These are phyloP conservation scores for Staphylotrichum tortipilum DNA, from an alignment of 495 filamentous ascomycete genomes.

Conservation along the genomic window DNA sequence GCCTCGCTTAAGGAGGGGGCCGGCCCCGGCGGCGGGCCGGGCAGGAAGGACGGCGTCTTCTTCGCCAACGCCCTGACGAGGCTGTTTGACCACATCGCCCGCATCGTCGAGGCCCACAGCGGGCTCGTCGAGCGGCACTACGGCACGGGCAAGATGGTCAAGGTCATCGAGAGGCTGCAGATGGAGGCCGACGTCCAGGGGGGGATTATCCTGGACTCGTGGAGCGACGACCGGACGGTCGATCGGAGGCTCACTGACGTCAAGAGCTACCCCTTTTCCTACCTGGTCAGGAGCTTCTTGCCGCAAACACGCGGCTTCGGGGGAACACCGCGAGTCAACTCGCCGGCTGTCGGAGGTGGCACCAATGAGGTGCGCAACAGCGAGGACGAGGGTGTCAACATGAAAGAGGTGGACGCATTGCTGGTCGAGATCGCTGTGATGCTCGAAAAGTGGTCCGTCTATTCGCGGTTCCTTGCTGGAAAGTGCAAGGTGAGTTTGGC, in stretches of 20 bases:
- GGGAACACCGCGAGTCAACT: slow-evolving; percentile 46
- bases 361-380: slow-evolving; percentile 41
- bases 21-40: slow-evolving; percentile 35
- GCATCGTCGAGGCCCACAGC: slow-evolving; percentile 88
- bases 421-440: slow-evolving; percentile 82
- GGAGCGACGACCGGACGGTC: slow-evolving; percentile 79
- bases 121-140: slow-evolving; percentile 88
- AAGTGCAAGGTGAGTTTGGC: slow-evolving; percentile 72
- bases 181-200: slow-evolving; percentile 93
- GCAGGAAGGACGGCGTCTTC: slow-evolving; percentile 65
- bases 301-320: slow-evolving; percentile 51
- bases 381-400: slow-evolving; percentile 88
- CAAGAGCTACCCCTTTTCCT: slow-evolving; percentile 94
- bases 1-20: slow-evolving; percentile 59
- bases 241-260: slow-evolving; percentile 84
- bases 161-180: slow-evolving; percentile 87
- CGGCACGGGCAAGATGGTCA: slow-evolving; percentile 84
- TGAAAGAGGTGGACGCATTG: slow-evolving; percentile 85
- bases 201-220: slow-evolving; percentile 93
- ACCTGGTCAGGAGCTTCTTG: slow-evolving; percentile 89
- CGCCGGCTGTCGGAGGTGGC: slow-evolving; percentile 55
- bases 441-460: slow-evolving; percentile 89
- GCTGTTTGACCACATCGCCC: slow-evolving; percentile 93
- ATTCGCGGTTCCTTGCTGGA: slow-evolving; percentile 76
- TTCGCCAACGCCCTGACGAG: slow-evolving; percentile 86